Evolutionary conservation across 148 eudicot species (phyloP).

Genomic region (Arbutus unedo): DNA sequence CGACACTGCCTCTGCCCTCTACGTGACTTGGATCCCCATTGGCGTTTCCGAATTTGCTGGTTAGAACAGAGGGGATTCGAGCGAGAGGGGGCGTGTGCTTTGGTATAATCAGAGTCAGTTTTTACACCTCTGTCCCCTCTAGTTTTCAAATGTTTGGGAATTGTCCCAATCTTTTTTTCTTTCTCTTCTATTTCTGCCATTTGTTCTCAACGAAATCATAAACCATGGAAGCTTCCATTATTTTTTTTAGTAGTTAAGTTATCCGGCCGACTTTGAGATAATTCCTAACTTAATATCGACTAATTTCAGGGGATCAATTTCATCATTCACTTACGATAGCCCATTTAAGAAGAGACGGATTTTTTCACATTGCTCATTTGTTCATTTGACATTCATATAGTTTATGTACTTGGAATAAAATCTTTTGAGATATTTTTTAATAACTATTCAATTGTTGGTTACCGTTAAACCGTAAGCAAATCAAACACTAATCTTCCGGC

Average conservation of each 20-base stretch:
- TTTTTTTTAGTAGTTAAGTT: neutral
- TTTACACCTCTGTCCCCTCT: neutral
- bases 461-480: neutral
- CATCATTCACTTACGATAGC: neutral
- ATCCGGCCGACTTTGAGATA: neutral
- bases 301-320: too few relatives aligned
- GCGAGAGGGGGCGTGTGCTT: neutral
- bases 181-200: neutral
- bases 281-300: too few relatives aligned
- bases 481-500: neutral
- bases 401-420: too few relatives aligned
- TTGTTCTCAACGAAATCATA: too few relatives aligned
- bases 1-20: neutral
- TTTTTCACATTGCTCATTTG: too few relatives aligned
- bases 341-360: neutral
- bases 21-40: constrained; percentile 7
- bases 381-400: too few relatives aligned
- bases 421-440: too few relatives aligned
- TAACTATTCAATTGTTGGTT: neutral
- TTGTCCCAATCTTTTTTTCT: neutral
- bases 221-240: neutral
- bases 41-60: constrained; percentile 9
- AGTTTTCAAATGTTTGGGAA: neutral
- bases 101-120: neutral
- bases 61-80: neutral